phyloP scores from a whole-genome alignment of 129 eudicot genomes.

The Oenanthe sinensis region DNA sequence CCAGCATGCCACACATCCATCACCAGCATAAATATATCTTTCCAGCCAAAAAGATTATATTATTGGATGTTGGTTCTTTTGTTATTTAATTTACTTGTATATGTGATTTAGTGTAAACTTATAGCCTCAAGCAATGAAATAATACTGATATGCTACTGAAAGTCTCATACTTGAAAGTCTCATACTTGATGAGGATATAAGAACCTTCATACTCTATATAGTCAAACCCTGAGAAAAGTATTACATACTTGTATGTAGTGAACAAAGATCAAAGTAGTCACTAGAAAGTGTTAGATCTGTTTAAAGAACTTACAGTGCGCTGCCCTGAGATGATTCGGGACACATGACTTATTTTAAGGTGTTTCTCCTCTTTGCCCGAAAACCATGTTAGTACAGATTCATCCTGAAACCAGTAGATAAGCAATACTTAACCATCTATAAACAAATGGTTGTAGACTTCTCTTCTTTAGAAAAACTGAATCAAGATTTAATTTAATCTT shows the following conservation, averaged over 20 bases:
- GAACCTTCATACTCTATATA: neutral
- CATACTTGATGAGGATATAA: neutral
- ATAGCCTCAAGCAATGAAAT: neutral
- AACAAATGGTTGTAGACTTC: neutral
- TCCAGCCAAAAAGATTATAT: neutral
- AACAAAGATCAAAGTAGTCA: neutral
- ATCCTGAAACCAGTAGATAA: constrained; percentile 49
- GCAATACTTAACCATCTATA: neutral
- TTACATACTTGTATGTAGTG: neutral
- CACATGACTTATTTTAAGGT: constrained; percentile 73
- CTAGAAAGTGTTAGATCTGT: neutral
- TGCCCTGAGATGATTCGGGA: constrained; percentile 92
- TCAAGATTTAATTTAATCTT: neutral
- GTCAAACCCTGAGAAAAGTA: neutral
- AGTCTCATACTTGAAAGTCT: neutral
- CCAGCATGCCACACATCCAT: neutral
- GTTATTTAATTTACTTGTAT: neutral
- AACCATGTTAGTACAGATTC: constrained; percentile 92
- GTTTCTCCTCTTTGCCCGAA: constrained; percentile 94
- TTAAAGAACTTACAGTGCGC: constrained; percentile 76
- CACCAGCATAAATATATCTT: neutral
- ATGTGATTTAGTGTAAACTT: neutral
- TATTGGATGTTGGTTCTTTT: neutral
- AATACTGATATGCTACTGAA: neutral
- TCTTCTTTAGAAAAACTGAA: neutral